These are phyloP conservation scores for Tympanopsis confertula DNA, from an alignment of 2,329 filamentous ascomycete species.

Conservation along the genomic window DNA sequence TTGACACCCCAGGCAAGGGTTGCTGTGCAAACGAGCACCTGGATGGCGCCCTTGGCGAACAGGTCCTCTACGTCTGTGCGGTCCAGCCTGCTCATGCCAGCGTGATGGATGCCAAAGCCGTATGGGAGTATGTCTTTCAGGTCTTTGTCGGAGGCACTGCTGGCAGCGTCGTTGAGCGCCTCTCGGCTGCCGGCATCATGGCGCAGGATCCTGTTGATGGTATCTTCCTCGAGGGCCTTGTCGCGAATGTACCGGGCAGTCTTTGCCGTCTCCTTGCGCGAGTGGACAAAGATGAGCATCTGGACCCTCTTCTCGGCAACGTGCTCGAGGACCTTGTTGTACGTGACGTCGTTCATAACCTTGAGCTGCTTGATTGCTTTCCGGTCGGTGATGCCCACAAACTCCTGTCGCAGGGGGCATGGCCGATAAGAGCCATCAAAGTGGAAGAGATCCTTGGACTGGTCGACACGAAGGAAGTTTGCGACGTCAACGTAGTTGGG, in stretches of 20 bases:
- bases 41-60: slow-evolving; percentile 80
- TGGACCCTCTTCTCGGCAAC: slow-evolving; percentile 88
- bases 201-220: slow-evolving; percentile 87
- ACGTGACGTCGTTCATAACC: slow-evolving; percentile 98
- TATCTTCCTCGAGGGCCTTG: slow-evolving; percentile 93
- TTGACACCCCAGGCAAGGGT: slow-evolving; percentile 99
- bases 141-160: slow-evolving; percentile 48
- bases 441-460: slow-evolving; percentile 78
- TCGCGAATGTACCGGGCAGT: slow-evolving; percentile 93
- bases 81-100: slow-evolving; percentile 92
- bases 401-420: slow-evolving; percentile 90
- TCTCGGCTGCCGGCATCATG: slow-evolving; percentile 74
- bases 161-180: slow-evolving; percentile 20
- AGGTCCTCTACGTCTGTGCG: slow-evolving; percentile 90
- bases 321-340: slow-evolving; percentile 93
- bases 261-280: slow-evolving; percentile 94
- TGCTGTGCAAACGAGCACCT: slow-evolving; percentile 92
- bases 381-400: slow-evolving; percentile 92
- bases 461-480: slow-evolving; percentile 84
- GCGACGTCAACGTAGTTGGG: slow-evolving; percentile 96
- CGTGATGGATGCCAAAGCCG: slow-evolving; percentile 95
- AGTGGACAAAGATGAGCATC: slow-evolving; percentile 98
- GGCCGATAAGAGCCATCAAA: slow-evolving; percentile 91
- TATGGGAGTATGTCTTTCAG: slow-evolving; percentile 92
- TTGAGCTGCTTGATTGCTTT: slow-evolving; percentile 98